Percentiles rank a stretch among this genome's conserved stretches.
Evolutionary conservation across 1,139 yeast species (phyloP).

Genomic region (Scheffersomyces segobiensis): DNA sequence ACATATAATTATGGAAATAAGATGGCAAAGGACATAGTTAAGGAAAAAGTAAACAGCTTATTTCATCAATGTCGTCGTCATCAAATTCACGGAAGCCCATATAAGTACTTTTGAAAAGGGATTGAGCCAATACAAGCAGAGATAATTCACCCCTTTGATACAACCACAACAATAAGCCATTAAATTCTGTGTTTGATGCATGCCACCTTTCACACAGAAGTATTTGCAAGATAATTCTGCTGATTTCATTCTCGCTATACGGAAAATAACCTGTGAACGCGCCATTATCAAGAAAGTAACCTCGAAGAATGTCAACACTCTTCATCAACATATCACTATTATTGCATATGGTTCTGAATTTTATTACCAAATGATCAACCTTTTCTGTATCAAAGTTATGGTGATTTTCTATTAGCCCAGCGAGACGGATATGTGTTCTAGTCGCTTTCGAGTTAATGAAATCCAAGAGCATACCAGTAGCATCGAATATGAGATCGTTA

Average conservation of each 20-base stretch:
- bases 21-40: neutral
- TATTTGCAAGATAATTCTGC: conserved; percentile 3
- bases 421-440: neutral
- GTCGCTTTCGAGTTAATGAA: conserved; percentile 9
- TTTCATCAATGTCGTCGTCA: neutral
- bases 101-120: neutral
- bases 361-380: neutral
- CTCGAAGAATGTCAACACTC: conserved; percentile 2
- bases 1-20: neutral
- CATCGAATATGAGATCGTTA: conserved; percentile 32
- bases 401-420: neutral
- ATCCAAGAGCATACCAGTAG: conserved; percentile 13
- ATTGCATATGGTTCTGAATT: neutral
- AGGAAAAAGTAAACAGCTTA: neutral
- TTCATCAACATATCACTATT: neutral
- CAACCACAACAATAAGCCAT: conserved; percentile 23
- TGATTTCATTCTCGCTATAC: conserved; percentile 4
- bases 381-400: neutral
- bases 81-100: neutral
- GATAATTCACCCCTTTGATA: conserved; percentile 7
- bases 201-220: neutral
- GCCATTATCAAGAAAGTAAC: conserved; percentile 6
- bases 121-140: conserved; percentile 9
- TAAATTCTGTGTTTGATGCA: conserved; percentile 10
- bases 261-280: conserved; percentile 2